Evolutionary conservation across 2,329 filamentous ascomycete species (phyloP).

Genomic region (Xylaria sp.): DNA sequence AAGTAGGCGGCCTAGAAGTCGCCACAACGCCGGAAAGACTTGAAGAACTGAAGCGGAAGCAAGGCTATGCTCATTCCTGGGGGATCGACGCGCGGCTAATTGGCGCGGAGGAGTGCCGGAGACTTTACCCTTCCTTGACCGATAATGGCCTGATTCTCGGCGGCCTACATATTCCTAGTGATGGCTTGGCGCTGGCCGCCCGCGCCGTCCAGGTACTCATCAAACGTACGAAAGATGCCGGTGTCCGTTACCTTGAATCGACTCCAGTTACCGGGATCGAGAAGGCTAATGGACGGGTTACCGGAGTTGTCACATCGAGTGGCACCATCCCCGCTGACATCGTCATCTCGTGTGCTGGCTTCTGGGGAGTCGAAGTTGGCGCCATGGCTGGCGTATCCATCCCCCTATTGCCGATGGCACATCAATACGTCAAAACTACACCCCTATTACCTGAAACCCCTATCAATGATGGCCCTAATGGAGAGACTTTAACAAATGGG

Average conservation of each 20-base stretch:
- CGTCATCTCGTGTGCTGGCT: slow-evolving; percentile 36
- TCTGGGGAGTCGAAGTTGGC: slow-evolving; percentile 38
- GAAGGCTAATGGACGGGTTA: slow-evolving; percentile 28
- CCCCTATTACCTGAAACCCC: slow-evolving; percentile 10
- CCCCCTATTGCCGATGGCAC: slow-evolving; percentile 36
- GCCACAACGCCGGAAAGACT: slow-evolving; percentile 36
- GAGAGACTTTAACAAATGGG: slow-evolving; percentile 14
- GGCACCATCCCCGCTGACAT: slow-evolving; percentile 33
- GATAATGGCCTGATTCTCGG: slow-evolving; percentile 33
- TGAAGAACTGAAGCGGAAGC: slow-evolving; percentile 36
- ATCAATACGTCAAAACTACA: slow-evolving; percentile 38
- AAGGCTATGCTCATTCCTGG: slow-evolving; percentile 36
- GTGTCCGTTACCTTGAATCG: slow-evolving; percentile 33
- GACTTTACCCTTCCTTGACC: slow-evolving; percentile 30
- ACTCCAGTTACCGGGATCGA: slow-evolving; percentile 36
- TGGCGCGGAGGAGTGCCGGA: slow-evolving; percentile 32
- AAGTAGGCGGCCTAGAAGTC: slow-evolving; percentile 35
- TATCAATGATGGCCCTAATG: slow-evolving; percentile 5
- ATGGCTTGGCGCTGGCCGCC: slow-evolving; percentile 36
- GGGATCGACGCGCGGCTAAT: slow-evolving; percentile 33
- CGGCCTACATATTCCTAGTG: slow-evolving; percentile 33
- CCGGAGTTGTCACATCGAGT: slow-evolving; percentile 32
- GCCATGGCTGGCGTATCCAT: slow-evolving; percentile 37
- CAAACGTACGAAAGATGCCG: slow-evolving; percentile 32
- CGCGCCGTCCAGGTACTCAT: slow-evolving; percentile 34